Base-by-base conservation (phyloP, 805 yeast genomes). In the Lachancea meyersii region DNA sequence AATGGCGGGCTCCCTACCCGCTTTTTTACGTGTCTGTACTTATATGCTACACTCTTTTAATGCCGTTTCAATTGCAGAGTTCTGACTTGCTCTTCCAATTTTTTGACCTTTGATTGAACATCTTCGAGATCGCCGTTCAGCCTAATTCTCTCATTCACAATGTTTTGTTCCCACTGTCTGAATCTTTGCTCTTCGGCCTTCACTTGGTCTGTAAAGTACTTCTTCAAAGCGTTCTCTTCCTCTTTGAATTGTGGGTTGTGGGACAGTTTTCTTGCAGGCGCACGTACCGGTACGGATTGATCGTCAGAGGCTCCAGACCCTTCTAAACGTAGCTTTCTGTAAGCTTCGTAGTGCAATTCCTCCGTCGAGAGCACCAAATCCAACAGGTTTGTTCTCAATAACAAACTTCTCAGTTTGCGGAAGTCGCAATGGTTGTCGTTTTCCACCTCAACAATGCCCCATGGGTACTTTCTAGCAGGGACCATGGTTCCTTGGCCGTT, bases 101-200 rank as follows among this genome's bases (percentile, higher is more conserved):
- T 66, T 62, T 82, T 83, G 57, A 82, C 77, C 63, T 83, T 81
- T 45, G 75, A 66, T 65, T 88, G 96, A 68, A 89, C 78, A 54
- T 84, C 87, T 57, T 91, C 96, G 57, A 93, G 75, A 66, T 93
- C 98, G 65, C 83, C 84, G 69, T 93, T 93, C 62, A 93, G 75
- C 64, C 95, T 79, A 67, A 88, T 86, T 70, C 96, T 84, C 70
- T 93, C 97, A 54, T 86, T 87, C 53, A 88, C 93, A 54, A 93
- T 86, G 62, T 93, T 91, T 55, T 88, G 86, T 70, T 89, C 97
- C 98, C 99, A 93, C 72, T 91, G 96, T 72, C 94, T 86, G 67
- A 93, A 93, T 61, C 98, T 78, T 58, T 87, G 94, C 60, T 93
- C 98, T 70, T 93, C 98, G 37, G 85, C 85, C 70, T 91, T 89